These are phyloP conservation scores for Cercospora zeina DNA, from an alignment of 2,329 filamentous ascomycete species.

Conservation along the genomic window DNA sequence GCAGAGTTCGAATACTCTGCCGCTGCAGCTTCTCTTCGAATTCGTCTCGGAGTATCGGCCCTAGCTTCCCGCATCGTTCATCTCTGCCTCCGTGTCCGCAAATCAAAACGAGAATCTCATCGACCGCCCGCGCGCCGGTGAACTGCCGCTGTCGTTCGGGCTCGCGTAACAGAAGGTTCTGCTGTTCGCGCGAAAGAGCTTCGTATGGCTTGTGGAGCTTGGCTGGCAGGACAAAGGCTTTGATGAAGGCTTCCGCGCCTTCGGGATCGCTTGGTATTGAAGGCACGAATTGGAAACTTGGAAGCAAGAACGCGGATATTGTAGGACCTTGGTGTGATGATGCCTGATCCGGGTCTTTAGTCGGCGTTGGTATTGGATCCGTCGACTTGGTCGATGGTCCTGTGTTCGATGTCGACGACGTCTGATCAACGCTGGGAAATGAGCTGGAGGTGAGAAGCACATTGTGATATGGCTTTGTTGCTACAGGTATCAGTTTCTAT, in stretches of 20 bases:
- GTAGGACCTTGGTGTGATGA: slow-evolving; percentile 31
- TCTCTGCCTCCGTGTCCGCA: slow-evolving; percentile 87
- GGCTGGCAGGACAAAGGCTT: slow-evolving; percentile 65
- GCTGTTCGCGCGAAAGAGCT: slow-evolving; percentile 55
- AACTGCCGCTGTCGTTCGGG: slow-evolving; percentile 52
- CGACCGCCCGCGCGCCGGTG: slow-evolving; percentile 59
- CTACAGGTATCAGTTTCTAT: slow-evolving; percentile 28
- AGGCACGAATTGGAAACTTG: slow-evolving; percentile 78
- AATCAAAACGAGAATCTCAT: slow-evolving; percentile 74
- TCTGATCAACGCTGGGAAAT: slow-evolving; percentile 56
- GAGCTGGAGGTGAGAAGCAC: slow-evolving; percentile 75
- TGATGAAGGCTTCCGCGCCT: slow-evolving; percentile 58
- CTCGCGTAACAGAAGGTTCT: slow-evolving; percentile 50
- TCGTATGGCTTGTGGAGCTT: slow-evolving; percentile 64
- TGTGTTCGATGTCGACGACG: slow-evolving; percentile 16
- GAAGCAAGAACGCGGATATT: slow-evolving; percentile 73
- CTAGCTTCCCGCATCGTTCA: slow-evolving; percentile 75
- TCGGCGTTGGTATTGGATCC: slow-evolving; percentile 12
- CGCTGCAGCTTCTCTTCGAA: slow-evolving; percentile 63
- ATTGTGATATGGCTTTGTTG: slow-evolving; percentile 74
- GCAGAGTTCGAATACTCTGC: slow-evolving; percentile 52
- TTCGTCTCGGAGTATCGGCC: slow-evolving; percentile 68
- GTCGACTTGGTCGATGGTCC: slow-evolving; percentile 16
- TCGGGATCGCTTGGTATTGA: slow-evolving; percentile 64
- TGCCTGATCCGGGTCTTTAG: slow-evolving; percentile 34